Evolutionary conservation across 768 basidiomycete genomes (phyloP).

Genomic region (Erythrobasidium yunnanense): DNA sequence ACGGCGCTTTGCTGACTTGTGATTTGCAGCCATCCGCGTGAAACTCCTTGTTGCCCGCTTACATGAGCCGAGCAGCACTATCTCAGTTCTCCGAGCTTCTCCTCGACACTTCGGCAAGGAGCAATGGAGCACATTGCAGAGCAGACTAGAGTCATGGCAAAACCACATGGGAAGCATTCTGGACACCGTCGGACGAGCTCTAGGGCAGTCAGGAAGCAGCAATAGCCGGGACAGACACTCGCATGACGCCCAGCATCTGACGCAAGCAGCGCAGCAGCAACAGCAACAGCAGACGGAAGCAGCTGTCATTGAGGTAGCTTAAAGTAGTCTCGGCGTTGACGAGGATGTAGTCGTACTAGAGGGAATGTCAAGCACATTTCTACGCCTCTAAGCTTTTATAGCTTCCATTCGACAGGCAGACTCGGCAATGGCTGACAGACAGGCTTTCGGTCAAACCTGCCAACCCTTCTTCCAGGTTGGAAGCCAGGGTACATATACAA

Average conservation of each 20-base stretch:
- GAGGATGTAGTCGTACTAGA: no score
- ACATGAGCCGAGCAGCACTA: constrained; percentile 10
- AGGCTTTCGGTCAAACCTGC: no score
- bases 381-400: no score
- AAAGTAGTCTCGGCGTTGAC: no score
- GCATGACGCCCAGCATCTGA: background rate
- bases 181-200: constrained; percentile 16
- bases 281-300: background rate
- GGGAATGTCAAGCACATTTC: no score
- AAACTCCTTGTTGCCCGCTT: constrained; percentile 22
- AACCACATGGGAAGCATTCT: background rate
- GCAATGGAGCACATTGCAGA: constrained; percentile 16
- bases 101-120: constrained; percentile 6
- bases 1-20: background rate
- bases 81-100: constrained; percentile 20
- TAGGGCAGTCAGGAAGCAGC: background rate
- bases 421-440: no score
- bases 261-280: constrained; percentile 5
- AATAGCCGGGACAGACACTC: background rate
- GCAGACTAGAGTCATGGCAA: constrained; percentile 14
- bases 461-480: no score
- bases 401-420: no score
- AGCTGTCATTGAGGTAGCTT: background rate
- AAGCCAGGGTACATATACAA: no score
- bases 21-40: constrained; percentile 21